These are phyloP conservation scores for Harringtonia aguacate DNA, from an alignment of 2,329 filamentous ascomycete species.

Conservation along the genomic window DNA sequence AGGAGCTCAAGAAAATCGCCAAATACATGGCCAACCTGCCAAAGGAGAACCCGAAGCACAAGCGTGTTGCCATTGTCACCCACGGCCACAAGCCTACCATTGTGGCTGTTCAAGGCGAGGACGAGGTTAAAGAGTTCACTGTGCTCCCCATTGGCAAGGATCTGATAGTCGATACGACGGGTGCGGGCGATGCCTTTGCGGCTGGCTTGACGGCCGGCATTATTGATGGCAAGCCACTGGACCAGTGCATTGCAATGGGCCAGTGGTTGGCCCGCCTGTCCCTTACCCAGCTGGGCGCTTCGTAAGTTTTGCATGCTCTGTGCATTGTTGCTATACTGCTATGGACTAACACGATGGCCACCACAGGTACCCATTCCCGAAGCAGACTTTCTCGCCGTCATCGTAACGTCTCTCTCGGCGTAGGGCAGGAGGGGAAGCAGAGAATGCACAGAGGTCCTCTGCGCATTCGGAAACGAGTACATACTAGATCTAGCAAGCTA, in stretches of 20 bases:
- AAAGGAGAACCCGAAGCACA: conserved; percentile 81
- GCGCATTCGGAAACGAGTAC: too few relatives aligned
- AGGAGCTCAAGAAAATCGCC: conserved; percentile 72
- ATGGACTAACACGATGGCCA: too few relatives aligned
- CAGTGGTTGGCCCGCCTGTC: conserved; percentile 93
- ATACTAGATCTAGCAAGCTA: not conserved
- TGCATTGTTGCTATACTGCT: not conserved
- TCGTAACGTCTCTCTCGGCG: conserved; percentile 4
- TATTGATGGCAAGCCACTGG: conserved; percentile 71
- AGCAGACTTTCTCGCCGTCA: conserved; percentile 58
- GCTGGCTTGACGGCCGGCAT: conserved; percentile 88
- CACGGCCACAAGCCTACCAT: conserved; percentile 90
- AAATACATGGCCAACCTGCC: conserved; percentile 76
- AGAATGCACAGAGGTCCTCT: too few relatives aligned
- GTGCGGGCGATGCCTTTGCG: conserved; percentile 93
- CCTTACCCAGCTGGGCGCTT: conserved; percentile 91
- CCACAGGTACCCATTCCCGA: conserved; percentile 67
- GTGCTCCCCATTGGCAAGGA: conserved; percentile 69
- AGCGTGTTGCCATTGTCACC: conserved; percentile 82
- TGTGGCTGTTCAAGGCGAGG: conserved; percentile 63
- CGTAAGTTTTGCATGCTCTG: conserved; percentile 50
- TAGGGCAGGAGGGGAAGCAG: not conserved
- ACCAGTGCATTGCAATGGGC: conserved; percentile 76
- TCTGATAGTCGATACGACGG: conserved; percentile 91
- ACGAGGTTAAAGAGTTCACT: conserved; percentile 62